A percentile compares a stretch with the other conserved stretches of the same genome.
Evolutionary conservation across 768 basidiomycete genomes (phyloP).

Genomic region (Termitomyces titanicus): DNA sequence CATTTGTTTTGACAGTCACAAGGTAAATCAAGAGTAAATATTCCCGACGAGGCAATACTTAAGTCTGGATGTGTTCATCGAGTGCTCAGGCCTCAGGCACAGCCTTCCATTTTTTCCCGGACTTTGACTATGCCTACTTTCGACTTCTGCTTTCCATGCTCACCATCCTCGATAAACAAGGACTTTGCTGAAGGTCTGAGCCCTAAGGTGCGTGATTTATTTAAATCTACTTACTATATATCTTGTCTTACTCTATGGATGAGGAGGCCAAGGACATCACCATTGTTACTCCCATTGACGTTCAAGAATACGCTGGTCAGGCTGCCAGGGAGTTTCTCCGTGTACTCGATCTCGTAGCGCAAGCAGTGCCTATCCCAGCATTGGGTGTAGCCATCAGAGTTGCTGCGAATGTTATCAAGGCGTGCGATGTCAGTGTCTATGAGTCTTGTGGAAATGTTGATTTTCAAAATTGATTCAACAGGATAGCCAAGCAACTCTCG

Average conservation of each 20-base stretch:
- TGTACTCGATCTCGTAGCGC: constrained; percentile 1
- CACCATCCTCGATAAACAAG: background rate
- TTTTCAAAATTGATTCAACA: background rate
- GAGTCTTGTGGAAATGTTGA: background rate
- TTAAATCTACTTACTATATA: too few species aligned
- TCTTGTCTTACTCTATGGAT: too few species aligned
- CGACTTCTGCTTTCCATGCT: background rate
- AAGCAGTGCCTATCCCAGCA: constrained; percentile 7
- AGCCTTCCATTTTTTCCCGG: too few species aligned
- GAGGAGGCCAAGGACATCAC: background rate
- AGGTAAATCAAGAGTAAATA: too few species aligned
- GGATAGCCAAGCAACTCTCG: constrained; percentile 3
- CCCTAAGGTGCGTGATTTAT: too few species aligned
- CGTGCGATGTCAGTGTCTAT: constrained; percentile 5
- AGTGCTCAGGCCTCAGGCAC: too few species aligned
- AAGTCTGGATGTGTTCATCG: too few species aligned
- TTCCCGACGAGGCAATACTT: too few species aligned
- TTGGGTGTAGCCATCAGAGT: constrained; percentile 1
- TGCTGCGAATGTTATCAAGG: constrained; percentile 1
- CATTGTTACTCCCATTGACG: background rate
- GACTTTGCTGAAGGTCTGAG: background rate
- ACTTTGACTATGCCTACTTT: background rate
- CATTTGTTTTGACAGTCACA: too few species aligned
- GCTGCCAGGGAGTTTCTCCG: constrained; percentile 6
- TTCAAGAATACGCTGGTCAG: constrained; percentile 4